Evolutionary conservation across 148 eudicot species (phyloP).

Genomic region (Fagopyrum tataricum): DNA sequence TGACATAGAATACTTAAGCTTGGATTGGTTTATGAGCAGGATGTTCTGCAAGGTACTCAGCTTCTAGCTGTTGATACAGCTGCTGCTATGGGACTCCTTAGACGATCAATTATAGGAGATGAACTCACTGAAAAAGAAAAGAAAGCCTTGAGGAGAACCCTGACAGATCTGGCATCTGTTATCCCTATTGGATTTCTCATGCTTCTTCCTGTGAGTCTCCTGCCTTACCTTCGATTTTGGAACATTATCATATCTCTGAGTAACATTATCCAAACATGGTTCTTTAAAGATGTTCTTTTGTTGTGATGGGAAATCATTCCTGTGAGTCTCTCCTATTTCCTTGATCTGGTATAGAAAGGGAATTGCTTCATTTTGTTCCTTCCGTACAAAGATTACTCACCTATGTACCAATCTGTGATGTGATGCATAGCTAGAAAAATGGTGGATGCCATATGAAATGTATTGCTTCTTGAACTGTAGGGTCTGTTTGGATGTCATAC

Average conservation of each 20-base stretch:
- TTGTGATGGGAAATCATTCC: not conserved
- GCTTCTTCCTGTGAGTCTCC: conserved; percentile 91
- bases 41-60: conserved; percentile 96
- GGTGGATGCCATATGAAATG: not conserved
- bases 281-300: conserved; percentile 3
- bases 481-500: no score
- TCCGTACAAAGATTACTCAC: not conserved
- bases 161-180: conserved; percentile 88
- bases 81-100: conserved; percentile 74
- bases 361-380: not conserved
- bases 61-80: conserved; percentile 90
- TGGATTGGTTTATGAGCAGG: conserved; percentile 35
- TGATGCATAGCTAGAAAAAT: not conserved
- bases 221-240: conserved; percentile 9
- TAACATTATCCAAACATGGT: not conserved
- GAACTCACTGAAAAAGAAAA: conserved; percentile 86
- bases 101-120: conserved; percentile 72
- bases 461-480: not conserved
- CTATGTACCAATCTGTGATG: not conserved
- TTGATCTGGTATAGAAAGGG: no score
- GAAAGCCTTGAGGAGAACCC: conserved; percentile 69
- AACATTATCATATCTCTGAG: not conserved
- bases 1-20: not conserved
- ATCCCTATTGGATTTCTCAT: conserved; percentile 94
- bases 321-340: not conserved